Evolutionary conservation across 2,329 filamentous ascomycete species (phyloP), one percentile per base, ranked within the genome.

Genomic region (Claviceps humidiphila): DNA sequence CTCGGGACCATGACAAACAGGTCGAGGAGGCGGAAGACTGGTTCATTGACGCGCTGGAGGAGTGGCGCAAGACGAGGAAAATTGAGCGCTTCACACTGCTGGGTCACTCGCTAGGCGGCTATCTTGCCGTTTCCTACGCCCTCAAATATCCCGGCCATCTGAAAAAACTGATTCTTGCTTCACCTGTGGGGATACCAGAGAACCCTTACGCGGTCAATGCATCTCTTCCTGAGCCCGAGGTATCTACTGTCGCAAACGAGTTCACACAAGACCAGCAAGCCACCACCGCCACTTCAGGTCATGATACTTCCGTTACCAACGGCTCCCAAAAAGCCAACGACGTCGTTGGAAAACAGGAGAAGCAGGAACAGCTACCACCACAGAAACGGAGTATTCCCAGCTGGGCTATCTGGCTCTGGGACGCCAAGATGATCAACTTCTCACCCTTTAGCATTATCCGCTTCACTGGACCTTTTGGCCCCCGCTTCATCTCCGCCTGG

Each of bases 371-470:
- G 9, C 6, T 8, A 24, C 42, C 17, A 24, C 17, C 17, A 16
- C 43, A 6, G n/a, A 67, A 72, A 58, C 69, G 79, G 14, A 84
- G 82, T 2, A 68, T 93, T 2, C 89, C 90, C 0, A 82, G 84
- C 66, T 96, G 91, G 90, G 74, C 97, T 20, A 82, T 84, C 52
- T 96, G 90, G 71, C 80, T 98, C 4, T 98, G 93, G 93, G 93
- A 98, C 59, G 87, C 89, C 59, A 98, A 98, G 93, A 93, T 98
- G 59, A 87, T 89, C 59, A 98, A 98, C 64, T 81, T 97, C 57
- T 96, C 90, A 0, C 93, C 93, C 6, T 98, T 98, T 68, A 91
- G 84, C 58, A 74, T 98, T 48, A 81, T 98, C 14, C 86, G 93
- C 54, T 84, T 89, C 74, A 78, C 88, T 1, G 93, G 93, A 0